Percentiles rank a stretch among this genome's conserved stretches.
Evolutionary conservation across 306 rosid species (phyloP).

Genomic region (Lathyrus tuberosus): DNA sequence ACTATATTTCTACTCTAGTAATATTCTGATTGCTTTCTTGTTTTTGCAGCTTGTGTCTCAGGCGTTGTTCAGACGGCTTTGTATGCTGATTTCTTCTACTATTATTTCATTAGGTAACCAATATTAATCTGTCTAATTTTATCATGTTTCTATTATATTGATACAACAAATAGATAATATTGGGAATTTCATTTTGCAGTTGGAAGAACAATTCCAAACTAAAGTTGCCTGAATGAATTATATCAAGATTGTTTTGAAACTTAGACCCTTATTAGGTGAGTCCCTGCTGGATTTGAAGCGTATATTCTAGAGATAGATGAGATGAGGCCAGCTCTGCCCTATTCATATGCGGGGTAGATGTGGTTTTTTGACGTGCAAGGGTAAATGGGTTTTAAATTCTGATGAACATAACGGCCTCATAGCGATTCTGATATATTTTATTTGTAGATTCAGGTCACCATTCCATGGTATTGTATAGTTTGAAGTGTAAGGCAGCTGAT

Average conservation of each 20-base stretch:
- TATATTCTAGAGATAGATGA: slow-evolving; percentile 26
- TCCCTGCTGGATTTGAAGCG: slow-evolving; percentile 41
- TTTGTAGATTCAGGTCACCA: slow-evolving; percentile 37
- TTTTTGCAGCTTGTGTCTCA: slow-evolving; percentile 68
- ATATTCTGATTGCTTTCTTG: slow-evolving; percentile 32
- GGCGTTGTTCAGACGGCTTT: slow-evolving; percentile 94
- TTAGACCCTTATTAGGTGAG: slow-evolving; percentile 40
- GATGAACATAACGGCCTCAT: slow-evolving; percentile 33
- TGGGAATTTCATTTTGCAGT: slow-evolving; percentile 57
- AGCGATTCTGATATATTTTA: slow-evolving; percentile 34
- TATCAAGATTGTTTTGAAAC: slow-evolving; percentile 37
- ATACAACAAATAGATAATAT: slow-evolving; percentile 13
- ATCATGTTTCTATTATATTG: not conserved
- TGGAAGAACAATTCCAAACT: slow-evolving; percentile 92
- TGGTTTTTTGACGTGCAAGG: not conserved
- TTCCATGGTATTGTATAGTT: slow-evolving; percentile 37
- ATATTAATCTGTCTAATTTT: slow-evolving; percentile 1
- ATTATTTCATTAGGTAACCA: slow-evolving; percentile 81
- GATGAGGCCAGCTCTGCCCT: slow-evolving; percentile 28
- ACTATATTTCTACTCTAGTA: not conserved
- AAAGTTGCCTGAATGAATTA: slow-evolving; percentile 78
- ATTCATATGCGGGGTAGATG: slow-evolving; percentile 32
- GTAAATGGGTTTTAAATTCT: slow-evolving; percentile 36
- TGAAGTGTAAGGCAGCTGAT: slow-evolving; percentile 31
- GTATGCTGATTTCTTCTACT: slow-evolving; percentile 97